Percentiles rank a stretch among this genome's conserved stretches.
Evolutionary conservation across 148 eudicot species (phyloP).

Genomic region (Cornus florida): DNA sequence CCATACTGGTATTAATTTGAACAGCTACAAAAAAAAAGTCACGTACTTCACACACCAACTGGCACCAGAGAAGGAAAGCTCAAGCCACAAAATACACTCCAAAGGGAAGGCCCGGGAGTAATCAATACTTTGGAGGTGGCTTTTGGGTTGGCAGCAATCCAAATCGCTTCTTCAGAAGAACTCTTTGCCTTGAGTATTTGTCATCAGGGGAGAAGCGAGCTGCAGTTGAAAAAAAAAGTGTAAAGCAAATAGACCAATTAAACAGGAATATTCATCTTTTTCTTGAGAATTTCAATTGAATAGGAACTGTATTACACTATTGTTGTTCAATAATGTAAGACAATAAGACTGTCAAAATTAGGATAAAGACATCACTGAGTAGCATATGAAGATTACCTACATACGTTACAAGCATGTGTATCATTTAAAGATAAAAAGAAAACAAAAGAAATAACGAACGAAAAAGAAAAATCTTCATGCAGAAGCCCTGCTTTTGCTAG

Average conservation of each 20-base stretch:
- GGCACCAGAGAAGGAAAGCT: slow-evolving; percentile 1
- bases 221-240: slow-evolving; percentile 22
- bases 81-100: no score
- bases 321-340: neutral
- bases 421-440: no score
- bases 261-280: no score
- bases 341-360: neutral
- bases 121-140: slow-evolving; percentile 75
- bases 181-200: slow-evolving; percentile 88
- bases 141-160: slow-evolving; percentile 92
- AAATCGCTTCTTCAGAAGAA: slow-evolving; percentile 85
- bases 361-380: neutral
- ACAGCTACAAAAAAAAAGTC: neutral
- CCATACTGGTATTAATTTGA: neutral
- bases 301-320: no score
- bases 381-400: neutral
- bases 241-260: neutral
- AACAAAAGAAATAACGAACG: no score
- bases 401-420: neutral
- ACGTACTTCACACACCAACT: neutral
- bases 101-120: neutral
- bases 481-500: no score
- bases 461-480: no score
- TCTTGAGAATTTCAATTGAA: no score
- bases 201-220: slow-evolving; percentile 99